Evolutionary conservation across 352 stramenopile genomes (phyloP), one percentile per base, ranked within the genome.

Genomic region (Globisporangium paroecandrum): DNA sequence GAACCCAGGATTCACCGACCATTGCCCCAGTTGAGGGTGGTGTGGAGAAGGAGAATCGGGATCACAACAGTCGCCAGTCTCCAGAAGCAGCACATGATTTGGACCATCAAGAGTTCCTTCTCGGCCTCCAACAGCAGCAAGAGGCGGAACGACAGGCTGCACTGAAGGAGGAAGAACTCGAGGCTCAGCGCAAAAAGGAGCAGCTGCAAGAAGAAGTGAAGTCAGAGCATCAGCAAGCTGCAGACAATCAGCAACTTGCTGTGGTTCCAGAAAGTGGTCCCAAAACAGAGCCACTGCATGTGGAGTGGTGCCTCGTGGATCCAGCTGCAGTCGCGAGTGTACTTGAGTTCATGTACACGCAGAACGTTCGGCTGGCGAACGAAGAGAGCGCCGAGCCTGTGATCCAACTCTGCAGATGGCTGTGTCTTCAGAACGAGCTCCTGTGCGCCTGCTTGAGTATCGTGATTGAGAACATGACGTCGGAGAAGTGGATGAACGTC

Each of bases 281-380:
- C 25, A 41, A 20, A 18, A 38, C 15, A 8, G 27, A 56, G 22
- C 10, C 77, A 1, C 61, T 85, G 62, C 77, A 86, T 24, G 75
- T 90, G 6, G 69, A 86, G 66, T 69, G 90, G 24, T 36, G 77
- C 18, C 69, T 68, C 4, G 69, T 78, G 1, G 75, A 69, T 24
- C 57, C 82, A n/a, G 75, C 66, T 43, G 79, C 78, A 1, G 53
- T 87, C 0, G 85, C 83, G n/a, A 74, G 73, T 2, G 51, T 74
- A 1, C 64, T 93, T 13, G 84, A 93, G 66, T 93, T 85, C 56
- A 64, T 89, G 25, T 87, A 90, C 68, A 74, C 75, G 3, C 70
- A 77, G 49, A 71, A 77, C 18, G 69, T 80, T 20, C 69, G 73
- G 9, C 69, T 84, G 3, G 56, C 83, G 0, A 43, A 77, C 29